Conservation (phyloP, 331 rosid genomes). For the Malus hybrid region DNA sequence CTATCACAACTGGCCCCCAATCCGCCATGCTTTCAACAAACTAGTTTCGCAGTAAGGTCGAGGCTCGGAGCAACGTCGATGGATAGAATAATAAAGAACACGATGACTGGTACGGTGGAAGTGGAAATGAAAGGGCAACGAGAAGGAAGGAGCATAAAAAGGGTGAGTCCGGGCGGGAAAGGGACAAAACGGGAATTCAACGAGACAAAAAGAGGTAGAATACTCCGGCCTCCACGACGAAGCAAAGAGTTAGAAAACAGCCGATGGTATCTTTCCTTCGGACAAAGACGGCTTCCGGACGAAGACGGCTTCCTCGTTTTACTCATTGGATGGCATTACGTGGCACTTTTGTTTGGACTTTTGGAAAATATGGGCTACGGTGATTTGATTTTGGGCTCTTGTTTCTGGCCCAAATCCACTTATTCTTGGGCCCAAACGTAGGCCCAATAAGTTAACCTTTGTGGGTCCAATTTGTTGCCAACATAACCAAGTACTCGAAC, state of each 20-base stretch:
- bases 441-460: background rate
- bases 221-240: background rate
- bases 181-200: background rate
- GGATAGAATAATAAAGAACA: background rate
- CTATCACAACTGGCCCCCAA: conserved; percentile 38
- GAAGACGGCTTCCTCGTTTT: background rate
- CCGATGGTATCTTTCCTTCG: background rate
- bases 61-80: background rate
- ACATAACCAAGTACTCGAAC: no score
- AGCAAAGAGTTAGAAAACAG: conserved; percentile 3
- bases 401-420: background rate
- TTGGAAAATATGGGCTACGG: background rate
- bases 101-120: background rate
- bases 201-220: background rate
- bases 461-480: no score
- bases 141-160: conserved; percentile 2
- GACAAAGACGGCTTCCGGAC: background rate
- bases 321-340: conserved; percentile 2
- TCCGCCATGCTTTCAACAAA: conserved; percentile 22
- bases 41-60: background rate
- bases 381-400: background rate
- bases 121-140: background rate
- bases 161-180: background rate
- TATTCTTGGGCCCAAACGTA: background rate
- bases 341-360: background rate